A percentile compares a stretch with the other conserved stretches of the same genome.
Evolutionary conservation across 1,284 basidiomycete species (phyloP).

Genomic region (Ceratobasidium sp.): DNA sequence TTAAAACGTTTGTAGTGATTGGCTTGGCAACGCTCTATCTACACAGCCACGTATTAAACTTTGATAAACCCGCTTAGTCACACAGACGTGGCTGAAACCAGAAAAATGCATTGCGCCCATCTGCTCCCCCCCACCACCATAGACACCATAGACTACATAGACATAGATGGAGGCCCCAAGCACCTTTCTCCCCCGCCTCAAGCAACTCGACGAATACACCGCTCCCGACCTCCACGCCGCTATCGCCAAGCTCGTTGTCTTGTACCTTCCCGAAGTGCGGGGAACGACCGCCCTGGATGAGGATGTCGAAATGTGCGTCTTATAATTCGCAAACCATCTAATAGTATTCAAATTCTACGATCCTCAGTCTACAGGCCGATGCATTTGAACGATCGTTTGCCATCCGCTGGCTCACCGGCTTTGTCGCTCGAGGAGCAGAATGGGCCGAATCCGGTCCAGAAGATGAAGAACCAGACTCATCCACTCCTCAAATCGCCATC

Average conservation of each 20-base stretch:
- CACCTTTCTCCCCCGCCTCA: constrained; percentile 46
- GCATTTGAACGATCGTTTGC: constrained; percentile 71
- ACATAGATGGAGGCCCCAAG: constrained; percentile 44
- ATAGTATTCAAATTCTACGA: background rate
- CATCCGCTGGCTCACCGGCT: constrained; percentile 71
- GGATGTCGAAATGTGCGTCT: constrained; percentile 36
- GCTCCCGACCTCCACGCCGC: constrained; percentile 42
- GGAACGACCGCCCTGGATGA: constrained; percentile 47
- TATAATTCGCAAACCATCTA: background rate
- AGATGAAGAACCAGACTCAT: constrained; percentile 49
- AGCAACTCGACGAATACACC: constrained; percentile 43
- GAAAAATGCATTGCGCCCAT: constrained; percentile 40
- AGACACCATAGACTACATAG: constrained; percentile 34
- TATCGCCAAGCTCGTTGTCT: constrained; percentile 46
- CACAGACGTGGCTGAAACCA: constrained; percentile 32
- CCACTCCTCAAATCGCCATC: background rate
- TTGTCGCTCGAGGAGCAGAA: constrained; percentile 63
- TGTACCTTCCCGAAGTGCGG: constrained; percentile 53
- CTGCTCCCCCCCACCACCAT: constrained; percentile 14
- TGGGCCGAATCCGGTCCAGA: constrained; percentile 54
- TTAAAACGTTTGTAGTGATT: background rate
- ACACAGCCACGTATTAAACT: constrained; percentile 29
- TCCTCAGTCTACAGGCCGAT: constrained; percentile 53
- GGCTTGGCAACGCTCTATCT: background rate
- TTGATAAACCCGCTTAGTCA: constrained; percentile 28